Evolutionary conservation across 345 rosid genomes (phyloP).

Genomic region (Abelmoschus esculentus): DNA sequence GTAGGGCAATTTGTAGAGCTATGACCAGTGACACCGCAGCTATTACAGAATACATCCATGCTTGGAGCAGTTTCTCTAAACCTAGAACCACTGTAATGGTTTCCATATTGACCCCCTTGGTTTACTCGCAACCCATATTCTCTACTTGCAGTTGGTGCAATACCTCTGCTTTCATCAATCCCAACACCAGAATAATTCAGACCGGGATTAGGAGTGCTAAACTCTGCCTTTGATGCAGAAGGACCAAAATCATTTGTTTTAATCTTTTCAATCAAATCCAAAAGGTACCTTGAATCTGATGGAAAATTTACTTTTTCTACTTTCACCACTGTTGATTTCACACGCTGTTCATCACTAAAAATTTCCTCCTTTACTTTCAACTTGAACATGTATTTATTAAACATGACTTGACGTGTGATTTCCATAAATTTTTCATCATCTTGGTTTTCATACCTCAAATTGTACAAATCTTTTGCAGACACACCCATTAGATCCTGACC

Average conservation of each 20-base stretch:
- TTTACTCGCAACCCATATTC: slow-evolving; percentile 30
- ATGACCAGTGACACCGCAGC: slow-evolving; percentile 67
- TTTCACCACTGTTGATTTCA: slow-evolving; percentile 71
- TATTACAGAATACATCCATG: slow-evolving; percentile 29
- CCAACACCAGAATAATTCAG: slow-evolving; percentile 19
- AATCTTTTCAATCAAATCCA: slow-evolving; percentile 51
- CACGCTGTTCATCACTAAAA: slow-evolving; percentile 78
- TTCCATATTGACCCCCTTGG: slow-evolving; percentile 43
- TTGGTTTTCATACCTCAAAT: slow-evolving; percentile 47
- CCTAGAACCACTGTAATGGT: slow-evolving; percentile 30
- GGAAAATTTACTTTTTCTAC: slow-evolving; percentile 58
- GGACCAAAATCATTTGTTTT: slow-evolving; percentile 31
- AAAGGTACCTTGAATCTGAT: slow-evolving; percentile 52
- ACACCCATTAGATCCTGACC: slow-evolving; percentile 84
- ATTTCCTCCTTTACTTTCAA: slow-evolving; percentile 89
- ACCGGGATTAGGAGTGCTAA: slow-evolving; percentile 20
- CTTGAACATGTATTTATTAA: slow-evolving; percentile 62
- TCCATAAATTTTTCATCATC: slow-evolving; percentile 66
- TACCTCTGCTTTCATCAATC: slow-evolving; percentile 27
- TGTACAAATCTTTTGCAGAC: slow-evolving; percentile 69
- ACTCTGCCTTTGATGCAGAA: slow-evolving; percentile 25
- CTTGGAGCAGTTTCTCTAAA: slow-evolving; percentile 20
- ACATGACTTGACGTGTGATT: slow-evolving; percentile 56
- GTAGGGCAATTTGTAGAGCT: slow-evolving; percentile 63
- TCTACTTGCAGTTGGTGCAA: slow-evolving; percentile 19